phyloP scores from a whole-genome alignment of 768 basidiomycete genomes.

The Pholiota conissans region DNA sequence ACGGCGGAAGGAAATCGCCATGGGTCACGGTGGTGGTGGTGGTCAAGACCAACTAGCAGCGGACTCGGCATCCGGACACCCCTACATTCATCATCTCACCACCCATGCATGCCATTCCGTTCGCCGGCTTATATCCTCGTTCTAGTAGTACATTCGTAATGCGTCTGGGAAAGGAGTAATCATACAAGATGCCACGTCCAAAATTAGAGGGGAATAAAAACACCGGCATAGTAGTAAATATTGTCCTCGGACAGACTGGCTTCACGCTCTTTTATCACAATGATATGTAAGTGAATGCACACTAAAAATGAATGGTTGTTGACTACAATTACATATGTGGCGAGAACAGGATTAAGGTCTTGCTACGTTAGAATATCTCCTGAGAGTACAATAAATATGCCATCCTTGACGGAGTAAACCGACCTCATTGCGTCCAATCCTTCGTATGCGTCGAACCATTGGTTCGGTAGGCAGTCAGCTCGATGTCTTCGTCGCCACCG shows the following conservation, averaged over 20 bases:
- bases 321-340: no score
- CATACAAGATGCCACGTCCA: not conserved
- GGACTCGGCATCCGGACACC: not conserved
- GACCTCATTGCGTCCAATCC: not conserved
- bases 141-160: no score
- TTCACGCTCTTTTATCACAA: no score
- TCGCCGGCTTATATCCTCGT: no score
- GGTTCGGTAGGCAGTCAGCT: not conserved
- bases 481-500: not conserved
- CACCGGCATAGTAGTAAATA: no score
- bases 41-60: constrained; percentile 6
- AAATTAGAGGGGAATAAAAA: not conserved
- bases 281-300: no score
- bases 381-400: not conserved
- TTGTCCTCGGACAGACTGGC: no score
- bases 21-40: constrained; percentile 16
- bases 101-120: not conserved
- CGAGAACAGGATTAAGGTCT: no score
- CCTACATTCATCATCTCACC: not conserved
- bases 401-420: not conserved
- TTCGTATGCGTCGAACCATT: not conserved
- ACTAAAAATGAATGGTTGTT: no score
- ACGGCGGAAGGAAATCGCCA: constrained; percentile 47
- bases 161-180: not conserved
- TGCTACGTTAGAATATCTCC: not conserved